These are phyloP conservation scores for Botrytis aclada DNA, from an alignment of 2,329 filamentous ascomycete genomes.

Conservation along the genomic window DNA sequence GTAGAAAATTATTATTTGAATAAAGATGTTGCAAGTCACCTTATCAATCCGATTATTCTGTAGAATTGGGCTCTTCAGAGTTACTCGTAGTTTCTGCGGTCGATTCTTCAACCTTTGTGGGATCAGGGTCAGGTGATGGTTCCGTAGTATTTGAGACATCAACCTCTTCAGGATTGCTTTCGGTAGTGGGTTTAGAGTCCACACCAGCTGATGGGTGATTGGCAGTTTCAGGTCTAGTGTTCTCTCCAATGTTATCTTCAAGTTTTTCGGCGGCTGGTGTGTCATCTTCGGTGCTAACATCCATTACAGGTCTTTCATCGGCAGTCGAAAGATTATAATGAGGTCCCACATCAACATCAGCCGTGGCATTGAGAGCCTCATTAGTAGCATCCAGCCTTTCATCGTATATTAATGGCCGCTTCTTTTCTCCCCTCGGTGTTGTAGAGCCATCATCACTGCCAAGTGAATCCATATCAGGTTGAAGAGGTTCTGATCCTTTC, in stretches of 20 bases:
- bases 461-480: conserved; percentile 4
- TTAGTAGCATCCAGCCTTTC: neutral
- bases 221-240: neutral
- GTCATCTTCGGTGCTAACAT: neutral
- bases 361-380: neutral
- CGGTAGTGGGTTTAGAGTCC: too few relatives aligned
- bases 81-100: neutral
- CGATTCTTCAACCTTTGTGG: neutral
- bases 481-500: neutral
- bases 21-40: neutral
- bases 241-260: neutral
- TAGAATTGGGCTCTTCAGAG: neutral
- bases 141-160: neutral
- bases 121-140: neutral
- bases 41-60: neutral
- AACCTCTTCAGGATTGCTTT: neutral
- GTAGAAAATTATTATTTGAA: neutral
- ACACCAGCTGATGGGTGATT: neutral
- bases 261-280: neutral
- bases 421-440: neutral
- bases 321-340: neutral
- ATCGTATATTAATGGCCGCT: conserved; percentile 3
- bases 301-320: conserved; percentile 1
- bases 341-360: neutral
- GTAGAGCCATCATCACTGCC: neutral